Conservation (phyloP, 108 stramenopile species). For the Ochromonas danica region DNA sequence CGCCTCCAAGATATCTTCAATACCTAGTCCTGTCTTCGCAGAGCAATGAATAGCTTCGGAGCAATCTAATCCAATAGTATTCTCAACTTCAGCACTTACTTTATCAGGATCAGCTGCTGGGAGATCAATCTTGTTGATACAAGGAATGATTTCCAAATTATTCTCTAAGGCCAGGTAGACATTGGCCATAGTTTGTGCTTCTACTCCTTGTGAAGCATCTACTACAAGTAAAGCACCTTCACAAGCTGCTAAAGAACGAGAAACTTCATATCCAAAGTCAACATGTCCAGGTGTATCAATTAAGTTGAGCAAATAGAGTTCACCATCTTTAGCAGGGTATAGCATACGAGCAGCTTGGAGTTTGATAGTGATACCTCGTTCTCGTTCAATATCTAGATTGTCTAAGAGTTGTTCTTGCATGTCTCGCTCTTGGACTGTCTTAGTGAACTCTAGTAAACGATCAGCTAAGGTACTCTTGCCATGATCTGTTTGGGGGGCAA, state of each 20-base stretch:
- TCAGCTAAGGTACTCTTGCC: slow-evolving; percentile 95
- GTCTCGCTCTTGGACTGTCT: slow-evolving; percentile 78
- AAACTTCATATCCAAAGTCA: slow-evolving; percentile 94
- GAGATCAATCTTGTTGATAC: slow-evolving; percentile 97
- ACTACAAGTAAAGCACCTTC: slow-evolving; percentile 98
- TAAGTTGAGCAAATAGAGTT: slow-evolving; percentile 76
- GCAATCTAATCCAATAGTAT: slow-evolving; percentile 87
- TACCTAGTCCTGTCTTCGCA: slow-evolving; percentile 87
- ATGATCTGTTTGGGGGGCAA: slow-evolving; percentile 73
- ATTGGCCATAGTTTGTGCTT: slow-evolving; percentile 98
- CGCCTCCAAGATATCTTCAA: slow-evolving; percentile 85
- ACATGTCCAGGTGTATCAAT: slow-evolving; percentile 88
- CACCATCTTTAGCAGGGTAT: slow-evolving; percentile 77
- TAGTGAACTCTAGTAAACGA: slow-evolving; percentile 55
- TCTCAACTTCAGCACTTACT: slow-evolving; percentile 84
- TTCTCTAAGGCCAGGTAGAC: slow-evolving; percentile 93
- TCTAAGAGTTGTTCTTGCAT: slow-evolving; percentile 90
- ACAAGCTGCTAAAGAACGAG: slow-evolving; percentile 91
- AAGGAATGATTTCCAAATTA: slow-evolving; percentile 93
- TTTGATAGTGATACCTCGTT: slow-evolving; percentile 98
- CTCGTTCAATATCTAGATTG: slow-evolving; percentile 93
- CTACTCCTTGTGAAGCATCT: slow-evolving; percentile 96
- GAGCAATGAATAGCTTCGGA: slow-evolving; percentile 75
- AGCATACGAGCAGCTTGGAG: slow-evolving; percentile 91
- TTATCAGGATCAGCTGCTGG: slow-evolving; percentile 95